phyloP scores from a whole-genome alignment of 75 land plant genomes.

The Ceratopteris richardii region DNA sequence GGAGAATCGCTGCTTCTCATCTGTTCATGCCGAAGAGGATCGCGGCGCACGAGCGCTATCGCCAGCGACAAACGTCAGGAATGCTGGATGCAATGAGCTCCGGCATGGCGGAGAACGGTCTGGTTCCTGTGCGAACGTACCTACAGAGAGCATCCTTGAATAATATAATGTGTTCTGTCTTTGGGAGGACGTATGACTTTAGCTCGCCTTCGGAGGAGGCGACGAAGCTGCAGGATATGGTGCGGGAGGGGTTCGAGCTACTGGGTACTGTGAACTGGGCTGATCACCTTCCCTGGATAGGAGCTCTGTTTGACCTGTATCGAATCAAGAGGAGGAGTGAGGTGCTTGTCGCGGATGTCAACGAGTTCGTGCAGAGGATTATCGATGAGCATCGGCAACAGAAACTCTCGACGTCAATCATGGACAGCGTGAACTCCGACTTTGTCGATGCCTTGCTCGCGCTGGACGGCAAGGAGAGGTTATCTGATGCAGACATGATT shows the following conservation, averaged over 20 bases:
- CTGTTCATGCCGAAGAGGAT: constrained; percentile 49
- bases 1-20: constrained; percentile 56
- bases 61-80: constrained; percentile 13
- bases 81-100: constrained; percentile 23
- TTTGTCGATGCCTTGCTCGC: constrained; percentile 58
- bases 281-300: constrained; percentile 46
- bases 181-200: constrained; percentile 46
- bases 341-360: constrained; percentile 51
- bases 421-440: constrained; percentile 17
- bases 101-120: background rate
- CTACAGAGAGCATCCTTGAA: constrained; percentile 43
- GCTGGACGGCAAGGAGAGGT: background rate
- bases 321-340: constrained; percentile 51
- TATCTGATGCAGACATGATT: constrained; percentile 61
- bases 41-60: constrained; percentile 18
- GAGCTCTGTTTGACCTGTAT: constrained; percentile 27
- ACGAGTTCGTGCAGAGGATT: constrained; percentile 47
- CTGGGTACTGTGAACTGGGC: constrained; percentile 66
- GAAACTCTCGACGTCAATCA: constrained; percentile 10
- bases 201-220: constrained; percentile 15
- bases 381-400: constrained; percentile 10
- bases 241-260: constrained; percentile 64
- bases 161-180: constrained; percentile 68
- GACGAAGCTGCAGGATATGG: constrained; percentile 27
- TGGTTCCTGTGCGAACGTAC: constrained; percentile 17